These are phyloP conservation scores for Glycine tomentella DNA, from an alignment of 306 rosid genomes.

Conservation along the genomic window DNA sequence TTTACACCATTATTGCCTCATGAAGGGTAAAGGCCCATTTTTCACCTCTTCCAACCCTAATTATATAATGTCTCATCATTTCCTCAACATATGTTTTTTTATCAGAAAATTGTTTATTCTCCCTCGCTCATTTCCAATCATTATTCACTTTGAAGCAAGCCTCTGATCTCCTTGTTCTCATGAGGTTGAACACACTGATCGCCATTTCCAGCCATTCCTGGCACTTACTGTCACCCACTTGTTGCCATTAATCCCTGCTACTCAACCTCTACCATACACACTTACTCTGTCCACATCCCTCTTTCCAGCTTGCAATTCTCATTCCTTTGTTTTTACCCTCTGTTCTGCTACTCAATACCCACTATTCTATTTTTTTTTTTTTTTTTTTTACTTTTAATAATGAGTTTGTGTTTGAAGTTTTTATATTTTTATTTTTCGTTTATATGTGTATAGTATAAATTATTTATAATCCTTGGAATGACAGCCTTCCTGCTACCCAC, in stretches of 20 bases:
- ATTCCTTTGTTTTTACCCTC: not conserved
- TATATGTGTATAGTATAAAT: not conserved
- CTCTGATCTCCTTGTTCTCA: too few relatives aligned
- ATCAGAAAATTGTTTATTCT: not conserved
- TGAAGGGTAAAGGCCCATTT: not conserved
- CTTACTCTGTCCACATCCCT: not conserved
- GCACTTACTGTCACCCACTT: not conserved
- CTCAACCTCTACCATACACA: too few relatives aligned
- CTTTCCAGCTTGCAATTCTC: not conserved
- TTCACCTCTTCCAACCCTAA: not conserved
- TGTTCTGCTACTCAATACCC: too few relatives aligned
- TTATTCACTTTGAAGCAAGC: too few relatives aligned
- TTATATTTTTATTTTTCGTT: not conserved
- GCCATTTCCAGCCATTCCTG: not conserved
- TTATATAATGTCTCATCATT: not conserved
- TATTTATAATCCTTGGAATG: not conserved
- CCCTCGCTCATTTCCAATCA: too few relatives aligned
- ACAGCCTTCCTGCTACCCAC: not conserved
- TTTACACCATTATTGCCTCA: not conserved
- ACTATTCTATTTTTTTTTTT: not conserved
- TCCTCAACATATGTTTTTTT: not conserved
- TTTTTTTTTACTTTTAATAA: not conserved
- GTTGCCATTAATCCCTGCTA: too few relatives aligned
- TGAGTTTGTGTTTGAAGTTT: not conserved
- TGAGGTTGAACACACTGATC: too few relatives aligned